Evolutionary conservation across 2,329 filamentous ascomycete genomes (phyloP).

Genomic region (Escovopsis weberi): DNA sequence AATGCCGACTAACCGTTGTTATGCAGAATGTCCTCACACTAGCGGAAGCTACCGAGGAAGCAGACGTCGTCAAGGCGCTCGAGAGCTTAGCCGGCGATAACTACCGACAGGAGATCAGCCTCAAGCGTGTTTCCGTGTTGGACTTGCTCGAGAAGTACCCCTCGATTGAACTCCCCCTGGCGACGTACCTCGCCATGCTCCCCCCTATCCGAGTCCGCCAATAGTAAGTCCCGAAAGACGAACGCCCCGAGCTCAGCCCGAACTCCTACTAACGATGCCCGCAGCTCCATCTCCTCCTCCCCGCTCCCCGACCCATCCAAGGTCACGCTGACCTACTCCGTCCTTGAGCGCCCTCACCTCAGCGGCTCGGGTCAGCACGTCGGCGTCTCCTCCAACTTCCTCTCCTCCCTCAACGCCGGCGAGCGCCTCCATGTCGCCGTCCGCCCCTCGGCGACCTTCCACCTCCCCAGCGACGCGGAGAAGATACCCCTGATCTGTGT

Average conservation of each 20-base stretch:
- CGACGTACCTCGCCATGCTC: slow-evolving; percentile 54
- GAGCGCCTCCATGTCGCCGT: slow-evolving; percentile 37
- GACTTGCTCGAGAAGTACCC: slow-evolving; percentile 55
- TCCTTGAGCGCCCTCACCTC: slow-evolving; percentile 43
- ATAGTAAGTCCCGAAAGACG: slow-evolving; percentile 29
- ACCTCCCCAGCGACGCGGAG: slow-evolving; percentile 30
- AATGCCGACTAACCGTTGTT: slow-evolving; percentile 3
- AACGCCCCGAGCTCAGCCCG: not conserved
- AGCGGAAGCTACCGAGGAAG: slow-evolving; percentile 33
- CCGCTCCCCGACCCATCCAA: slow-evolving; percentile 42
- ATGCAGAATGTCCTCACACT: slow-evolving; percentile 25
- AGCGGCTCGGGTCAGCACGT: slow-evolving; percentile 34
- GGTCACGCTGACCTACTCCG: slow-evolving; percentile 52
- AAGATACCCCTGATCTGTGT: slow-evolving; percentile 36
- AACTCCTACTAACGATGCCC: slow-evolving; percentile 1
- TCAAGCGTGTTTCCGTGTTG: slow-evolving; percentile 49
- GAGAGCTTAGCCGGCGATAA: slow-evolving; percentile 29
- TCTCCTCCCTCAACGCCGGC: slow-evolving; percentile 31
- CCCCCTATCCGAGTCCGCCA: slow-evolving; percentile 67
- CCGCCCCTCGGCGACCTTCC: slow-evolving; percentile 29
- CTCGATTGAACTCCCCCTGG: slow-evolving; percentile 45
- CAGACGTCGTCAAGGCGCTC: slow-evolving; percentile 28
- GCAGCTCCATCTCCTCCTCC: slow-evolving; percentile 57
- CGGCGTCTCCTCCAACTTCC: slow-evolving; percentile 48
- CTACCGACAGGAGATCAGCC: slow-evolving; percentile 33